Base-by-base conservation (phyloP, 1,284 basidiomycete species). In the Paramarasmius palmivorus region DNA sequence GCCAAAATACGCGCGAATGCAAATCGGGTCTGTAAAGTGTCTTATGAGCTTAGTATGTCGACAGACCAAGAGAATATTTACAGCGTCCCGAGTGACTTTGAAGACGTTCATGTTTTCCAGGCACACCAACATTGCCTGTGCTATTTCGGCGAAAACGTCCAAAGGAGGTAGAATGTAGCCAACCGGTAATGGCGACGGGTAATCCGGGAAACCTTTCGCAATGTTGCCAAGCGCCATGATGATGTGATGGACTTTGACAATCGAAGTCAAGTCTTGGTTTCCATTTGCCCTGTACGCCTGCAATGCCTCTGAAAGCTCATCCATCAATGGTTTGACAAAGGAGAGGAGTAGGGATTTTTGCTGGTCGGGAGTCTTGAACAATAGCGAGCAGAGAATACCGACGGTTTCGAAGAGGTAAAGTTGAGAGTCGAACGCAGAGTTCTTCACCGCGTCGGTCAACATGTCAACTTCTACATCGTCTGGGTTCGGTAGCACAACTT, bases 171-270 rank as follows among this genome's bases (percentile, higher is more conserved):
- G 73, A n/a, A 86, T 79, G 59, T 88, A 86, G 39, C 78, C 81
- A 61, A 79, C 75, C 0, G 88, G 83, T 3, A 88, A 74, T 9
- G 82, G 79, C 29, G 82, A 84, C 26, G 88, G 88, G 62, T 87
- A 90, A 65, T 93, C 90, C 0, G 97, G 97, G 74, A 99, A 99
- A 7, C 98, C 98, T 73, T 98, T 98, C 45, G 95, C 92, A 51
- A 99, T 84, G 64, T 93, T 93, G 15, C 95, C 95, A 12, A 98
- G 78, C 1, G 95, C 96, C 82, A 98, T 91, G 65, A 99, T 92
- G 60, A 91, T 81, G 72, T 99, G 96, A 65, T 99, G 97, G n/a
- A 95, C 86, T 67, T 88, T 88, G 44, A 98, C 77, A 59, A 98
- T 86, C 4, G 90, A 82, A 44, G 88, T 68, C 6, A 91, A 72